These are phyloP conservation scores for Cladophialophora psammophila DNA, from an alignment of 2,329 filamentous ascomycete species.

Conservation along the genomic window DNA sequence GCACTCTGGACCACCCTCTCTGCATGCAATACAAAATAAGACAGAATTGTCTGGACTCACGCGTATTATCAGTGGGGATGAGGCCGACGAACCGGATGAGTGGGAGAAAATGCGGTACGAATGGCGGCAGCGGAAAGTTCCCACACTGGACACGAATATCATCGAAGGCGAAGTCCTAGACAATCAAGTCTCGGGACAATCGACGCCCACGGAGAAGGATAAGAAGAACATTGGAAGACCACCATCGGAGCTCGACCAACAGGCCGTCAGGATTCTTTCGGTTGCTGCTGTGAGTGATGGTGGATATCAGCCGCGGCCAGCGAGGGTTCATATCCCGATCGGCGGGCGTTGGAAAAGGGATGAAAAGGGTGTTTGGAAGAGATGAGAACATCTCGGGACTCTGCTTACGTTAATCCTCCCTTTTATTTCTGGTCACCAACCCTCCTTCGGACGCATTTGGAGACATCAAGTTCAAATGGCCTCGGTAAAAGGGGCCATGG, in stretches of 20 bases:
- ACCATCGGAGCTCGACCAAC: constrained; percentile 13
- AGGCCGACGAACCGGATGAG: constrained; percentile 37
- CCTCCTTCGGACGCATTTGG: background rate
- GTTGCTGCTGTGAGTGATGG: constrained; percentile 4
- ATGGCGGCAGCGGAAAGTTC: constrained; percentile 30
- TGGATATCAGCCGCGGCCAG: constrained; percentile 20
- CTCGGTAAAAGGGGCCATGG: too few relatives aligned
- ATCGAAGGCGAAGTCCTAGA: constrained; percentile 28
- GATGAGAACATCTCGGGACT: constrained; percentile 9
- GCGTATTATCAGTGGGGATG: constrained; percentile 37
- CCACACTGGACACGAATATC: constrained; percentile 24
- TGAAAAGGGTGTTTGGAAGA: constrained; percentile 35
- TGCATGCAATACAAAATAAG: constrained; percentile 21
- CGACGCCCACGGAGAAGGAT: constrained; percentile 15
- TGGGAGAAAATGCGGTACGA: constrained; percentile 31
- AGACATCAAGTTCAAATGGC: too few relatives aligned
- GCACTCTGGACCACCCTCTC: constrained; percentile 37
- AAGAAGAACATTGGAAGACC: constrained; percentile 4
- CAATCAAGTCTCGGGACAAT: constrained; percentile 15
- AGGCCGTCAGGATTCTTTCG: constrained; percentile 17
- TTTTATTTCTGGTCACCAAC: background rate
- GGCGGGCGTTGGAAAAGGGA: constrained; percentile 33
- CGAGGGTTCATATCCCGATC: constrained; percentile 28
- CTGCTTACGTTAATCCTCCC: background rate
- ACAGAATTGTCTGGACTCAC: constrained; percentile 31